These are phyloP conservation scores for Boletus mariae DNA, from an alignment of 1,284 basidiomycete genomes.

Conservation along the genomic window DNA sequence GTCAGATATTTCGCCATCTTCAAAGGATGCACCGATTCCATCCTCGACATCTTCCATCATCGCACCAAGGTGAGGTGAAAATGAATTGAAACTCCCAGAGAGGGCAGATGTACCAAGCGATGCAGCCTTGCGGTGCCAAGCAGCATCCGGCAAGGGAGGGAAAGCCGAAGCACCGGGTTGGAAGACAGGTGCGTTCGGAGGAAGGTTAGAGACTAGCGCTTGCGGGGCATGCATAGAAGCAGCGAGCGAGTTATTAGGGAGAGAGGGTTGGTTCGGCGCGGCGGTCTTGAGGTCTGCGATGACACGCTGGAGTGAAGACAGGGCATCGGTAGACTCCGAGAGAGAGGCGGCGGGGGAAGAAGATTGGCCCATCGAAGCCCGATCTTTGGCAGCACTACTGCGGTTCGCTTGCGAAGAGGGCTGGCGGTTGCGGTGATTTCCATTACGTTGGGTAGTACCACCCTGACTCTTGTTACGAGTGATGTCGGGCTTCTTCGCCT, in stretches of 20 bases:
- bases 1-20: slow-evolving; percentile 77
- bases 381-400: slow-evolving; percentile 44
- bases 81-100: slow-evolving; percentile 61
- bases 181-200: slow-evolving; percentile 65
- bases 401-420: slow-evolving; percentile 49
- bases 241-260: slow-evolving; percentile 39
- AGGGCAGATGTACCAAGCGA: slow-evolving; percentile 62
- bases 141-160: slow-evolving; percentile 49
- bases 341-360: slow-evolving; percentile 40
- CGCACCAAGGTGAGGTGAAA: slow-evolving; percentile 71
- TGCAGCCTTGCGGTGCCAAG: slow-evolving; percentile 73
- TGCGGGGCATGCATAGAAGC: slow-evolving; percentile 46
- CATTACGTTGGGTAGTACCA: slow-evolving; percentile 42
- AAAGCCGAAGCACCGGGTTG: slow-evolving; percentile 62
- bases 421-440: slow-evolving; percentile 52
- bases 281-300: slow-evolving; percentile 81
- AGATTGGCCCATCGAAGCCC: slow-evolving; percentile 44
- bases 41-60: slow-evolving; percentile 82
- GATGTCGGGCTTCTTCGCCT: slow-evolving; percentile 50
- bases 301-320: slow-evolving; percentile 77
- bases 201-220: slow-evolving; percentile 46
- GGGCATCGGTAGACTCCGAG: slow-evolving; percentile 64
- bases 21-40: slow-evolving; percentile 45
- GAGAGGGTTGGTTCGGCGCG: slow-evolving; percentile 43
- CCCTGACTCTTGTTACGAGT: slow-evolving; percentile 55